Evolutionary conservation across 2,329 filamentous ascomycete genomes (phyloP).

Genomic region (Colletotrichum karsti): DNA sequence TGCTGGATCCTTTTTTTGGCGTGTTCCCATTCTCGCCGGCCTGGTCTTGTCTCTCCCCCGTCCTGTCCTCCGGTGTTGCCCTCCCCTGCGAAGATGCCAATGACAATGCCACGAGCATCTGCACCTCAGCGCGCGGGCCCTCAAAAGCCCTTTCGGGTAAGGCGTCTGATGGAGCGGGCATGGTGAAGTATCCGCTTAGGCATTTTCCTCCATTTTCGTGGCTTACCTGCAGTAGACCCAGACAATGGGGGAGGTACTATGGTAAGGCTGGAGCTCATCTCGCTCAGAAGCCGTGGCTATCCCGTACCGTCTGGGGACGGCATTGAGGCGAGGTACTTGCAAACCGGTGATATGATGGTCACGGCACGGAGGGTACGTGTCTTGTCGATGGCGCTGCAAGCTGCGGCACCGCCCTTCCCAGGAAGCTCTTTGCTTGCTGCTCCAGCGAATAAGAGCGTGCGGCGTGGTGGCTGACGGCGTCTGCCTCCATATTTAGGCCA

Average conservation of each 20-base stretch:
- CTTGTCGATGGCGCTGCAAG: not conserved
- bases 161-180: slow-evolving; percentile 11
- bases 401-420: slow-evolving; percentile 4
- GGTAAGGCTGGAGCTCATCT: not conserved
- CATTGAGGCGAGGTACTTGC: not conserved
- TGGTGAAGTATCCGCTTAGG: slow-evolving; percentile 15
- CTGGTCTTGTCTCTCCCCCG: slow-evolving; percentile 3
- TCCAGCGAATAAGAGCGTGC: not conserved
- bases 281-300: not conserved
- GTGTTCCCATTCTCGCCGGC: slow-evolving; percentile 13
- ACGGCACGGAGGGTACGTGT: not conserved
- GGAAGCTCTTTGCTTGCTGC: not conserved
- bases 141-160: not conserved
- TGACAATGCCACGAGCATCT: slow-evolving; percentile 22
- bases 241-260: not conserved
- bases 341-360: not conserved
- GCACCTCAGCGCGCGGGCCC: slow-evolving; percentile 14
- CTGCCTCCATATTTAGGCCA: slow-evolving; percentile 21
- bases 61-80: not conserved
- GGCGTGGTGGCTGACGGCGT: slow-evolving; percentile 24
- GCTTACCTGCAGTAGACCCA: slow-evolving; percentile 22
- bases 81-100: slow-evolving; percentile 9
- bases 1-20: slow-evolving; percentile 9
- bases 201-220: slow-evolving; percentile 4
- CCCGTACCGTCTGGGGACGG: not conserved